Evolutionary conservation across 495 filamentous ascomycete genomes (phyloP).

Genomic region (Daldinia loculata): DNA sequence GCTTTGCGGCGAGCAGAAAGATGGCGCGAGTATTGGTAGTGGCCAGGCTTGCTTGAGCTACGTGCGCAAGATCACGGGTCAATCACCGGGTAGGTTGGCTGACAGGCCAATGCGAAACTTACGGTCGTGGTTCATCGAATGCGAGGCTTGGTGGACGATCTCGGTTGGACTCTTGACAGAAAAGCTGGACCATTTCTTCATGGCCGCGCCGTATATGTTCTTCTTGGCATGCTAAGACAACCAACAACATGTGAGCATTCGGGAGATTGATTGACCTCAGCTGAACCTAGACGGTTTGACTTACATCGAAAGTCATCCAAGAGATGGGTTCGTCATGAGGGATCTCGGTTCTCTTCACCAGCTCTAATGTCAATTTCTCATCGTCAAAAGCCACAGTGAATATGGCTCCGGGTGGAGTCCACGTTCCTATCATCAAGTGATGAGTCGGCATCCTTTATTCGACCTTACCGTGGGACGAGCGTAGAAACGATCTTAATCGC

Average conservation of each 20-base stretch:
- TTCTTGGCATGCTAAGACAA: constrained; percentile 71
- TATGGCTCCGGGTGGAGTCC: constrained; percentile 85
- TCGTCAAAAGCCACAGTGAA: constrained; percentile 87
- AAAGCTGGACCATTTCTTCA: constrained; percentile 90
- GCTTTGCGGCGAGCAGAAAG: constrained; percentile 79
- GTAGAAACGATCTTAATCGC: constrained; percentile 2
- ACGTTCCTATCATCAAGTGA: constrained; percentile 84
- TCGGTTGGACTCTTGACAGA: constrained; percentile 78
- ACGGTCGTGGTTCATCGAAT: constrained; percentile 68
- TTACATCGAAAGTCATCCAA: constrained; percentile 88
- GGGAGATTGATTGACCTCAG: background rate
- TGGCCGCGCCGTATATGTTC: constrained; percentile 84
- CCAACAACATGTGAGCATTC: constrained; percentile 37
- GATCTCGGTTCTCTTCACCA: constrained; percentile 81
- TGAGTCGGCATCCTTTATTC: constrained; percentile 70
- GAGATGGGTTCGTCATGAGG: constrained; percentile 84
- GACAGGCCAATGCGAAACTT: constrained; percentile 39
- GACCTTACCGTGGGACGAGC: background rate
- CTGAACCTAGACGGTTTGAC: constrained; percentile 30
- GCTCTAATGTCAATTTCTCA: constrained; percentile 70
- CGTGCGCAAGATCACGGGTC: constrained; percentile 24
- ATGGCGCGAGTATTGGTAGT: constrained; percentile 85
- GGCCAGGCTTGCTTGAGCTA: constrained; percentile 71
- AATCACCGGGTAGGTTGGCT: constrained; percentile 18
- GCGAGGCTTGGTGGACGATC: constrained; percentile 77